phyloP scores from a whole-genome alignment of 2,329 filamentous ascomycete species.

The Emergomyces africanus region DNA sequence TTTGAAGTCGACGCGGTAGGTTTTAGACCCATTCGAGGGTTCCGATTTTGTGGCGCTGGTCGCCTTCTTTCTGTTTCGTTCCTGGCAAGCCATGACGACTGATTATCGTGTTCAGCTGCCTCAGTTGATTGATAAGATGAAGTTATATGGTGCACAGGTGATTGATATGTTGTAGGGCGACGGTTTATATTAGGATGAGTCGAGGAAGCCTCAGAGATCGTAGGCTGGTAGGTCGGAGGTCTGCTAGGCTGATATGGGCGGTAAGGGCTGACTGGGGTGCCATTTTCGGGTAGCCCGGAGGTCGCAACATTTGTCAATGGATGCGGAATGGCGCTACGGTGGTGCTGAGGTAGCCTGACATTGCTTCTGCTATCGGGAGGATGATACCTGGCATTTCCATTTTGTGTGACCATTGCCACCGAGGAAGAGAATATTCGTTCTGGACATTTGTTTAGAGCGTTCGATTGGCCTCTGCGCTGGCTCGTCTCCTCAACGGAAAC shows the following conservation, averaged over 20 bases:
- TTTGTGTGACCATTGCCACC: slow-evolving; percentile 35
- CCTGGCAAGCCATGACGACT: not conserved
- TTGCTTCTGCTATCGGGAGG: slow-evolving; percentile 19
- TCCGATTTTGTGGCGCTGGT: not conserved
- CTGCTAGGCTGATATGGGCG: not conserved
- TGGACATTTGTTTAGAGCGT: slow-evolving; percentile 27
- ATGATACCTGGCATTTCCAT: slow-evolving; percentile 25
- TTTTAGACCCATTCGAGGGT: slow-evolving; percentile 3
- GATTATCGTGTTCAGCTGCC: not conserved
- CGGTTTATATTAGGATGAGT: slow-evolving; percentile 1
- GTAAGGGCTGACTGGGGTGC: not conserved
- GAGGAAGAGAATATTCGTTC: slow-evolving; percentile 21
- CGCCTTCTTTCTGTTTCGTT: not conserved
- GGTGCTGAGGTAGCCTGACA: slow-evolving; percentile 11
- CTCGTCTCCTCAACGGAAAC: not conserved
- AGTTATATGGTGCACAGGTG: not conserved
- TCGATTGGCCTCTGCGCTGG: not conserved
- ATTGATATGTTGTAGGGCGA: slow-evolving; percentile 1
- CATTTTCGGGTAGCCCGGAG: not conserved
- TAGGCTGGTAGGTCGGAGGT: slow-evolving; percentile 1
- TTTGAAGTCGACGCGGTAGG: slow-evolving; percentile 24
- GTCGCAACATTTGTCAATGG: not conserved
- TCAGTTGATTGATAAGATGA: slow-evolving; percentile 1
- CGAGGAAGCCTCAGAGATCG: not conserved
- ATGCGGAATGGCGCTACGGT: slow-evolving; percentile 13